A percentile compares a stretch with the other conserved stretches of the same genome.
Conservation (phyloP, 2,329 filamentous ascomycete genomes). For the Pestalotiopsis sp. region DNA sequence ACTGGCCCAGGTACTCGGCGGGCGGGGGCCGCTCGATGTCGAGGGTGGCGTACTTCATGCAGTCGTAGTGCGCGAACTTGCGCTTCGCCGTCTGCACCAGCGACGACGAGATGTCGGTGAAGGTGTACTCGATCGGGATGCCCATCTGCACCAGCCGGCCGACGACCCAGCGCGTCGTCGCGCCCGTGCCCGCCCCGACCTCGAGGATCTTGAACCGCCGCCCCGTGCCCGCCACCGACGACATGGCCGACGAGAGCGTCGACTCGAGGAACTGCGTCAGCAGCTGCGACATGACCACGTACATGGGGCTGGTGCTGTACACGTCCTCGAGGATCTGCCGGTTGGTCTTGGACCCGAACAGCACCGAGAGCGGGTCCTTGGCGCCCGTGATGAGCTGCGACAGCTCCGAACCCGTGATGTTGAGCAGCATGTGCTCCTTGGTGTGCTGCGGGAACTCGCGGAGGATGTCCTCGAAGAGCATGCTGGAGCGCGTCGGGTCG, state of each 20-base stretch:
- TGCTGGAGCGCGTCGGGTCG: conserved; percentile 12
- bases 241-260: background rate
- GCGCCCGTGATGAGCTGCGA: conserved; percentile 24
- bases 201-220: conserved; percentile 40
- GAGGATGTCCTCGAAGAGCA: conserved; percentile 16
- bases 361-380: conserved; percentile 21
- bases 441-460: conserved; percentile 16
- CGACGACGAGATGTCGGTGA: conserved; percentile 42
- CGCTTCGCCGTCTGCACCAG: conserved; percentile 27
- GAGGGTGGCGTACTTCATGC: conserved; percentile 29
- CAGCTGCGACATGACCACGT: conserved; percentile 13
- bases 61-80: background rate
- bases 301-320: conserved; percentile 25
- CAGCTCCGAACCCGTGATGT: conserved; percentile 19
- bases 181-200: conserved; percentile 45
- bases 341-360: conserved; percentile 24
- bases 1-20: conserved; percentile 20
- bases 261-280: conserved; percentile 23
- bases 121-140: conserved; percentile 38
- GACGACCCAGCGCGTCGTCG: conserved; percentile 38
- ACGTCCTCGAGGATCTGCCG: conserved; percentile 23
- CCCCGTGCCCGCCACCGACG: conserved; percentile 1
- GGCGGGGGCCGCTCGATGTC: conserved; percentile 31
- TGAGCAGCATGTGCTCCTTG: conserved; percentile 20
- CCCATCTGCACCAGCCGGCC: conserved; percentile 23